phyloP scores from a whole-genome alignment of 139 green algal species.

The Dunaliella sp. region DNA sequence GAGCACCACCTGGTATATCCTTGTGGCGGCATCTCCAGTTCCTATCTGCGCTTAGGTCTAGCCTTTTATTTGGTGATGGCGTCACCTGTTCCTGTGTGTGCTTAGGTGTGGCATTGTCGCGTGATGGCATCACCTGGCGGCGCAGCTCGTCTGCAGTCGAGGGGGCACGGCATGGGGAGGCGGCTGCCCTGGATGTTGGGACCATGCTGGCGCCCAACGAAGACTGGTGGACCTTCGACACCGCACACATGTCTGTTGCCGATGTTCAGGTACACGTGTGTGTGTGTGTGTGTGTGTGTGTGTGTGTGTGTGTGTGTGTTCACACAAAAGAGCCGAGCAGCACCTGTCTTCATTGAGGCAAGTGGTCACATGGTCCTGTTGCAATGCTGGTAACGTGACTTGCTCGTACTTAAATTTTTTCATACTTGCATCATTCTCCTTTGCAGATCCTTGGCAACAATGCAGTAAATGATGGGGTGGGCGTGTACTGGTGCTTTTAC shows the following conservation, averaged over 20 bases:
- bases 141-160: constrained; percentile 47
- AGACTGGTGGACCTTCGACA: constrained; percentile 94
- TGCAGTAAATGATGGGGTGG: constrained; percentile 54
- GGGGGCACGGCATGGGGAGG: constrained; percentile 41
- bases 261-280: constrained; percentile 87
- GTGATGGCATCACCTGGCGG: constrained; percentile 71
- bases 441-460: constrained; percentile 61
- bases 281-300: too few species aligned
- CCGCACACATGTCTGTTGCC: constrained; percentile 67
- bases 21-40: too few species aligned
- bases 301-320: too few species aligned
- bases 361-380: too few species aligned
- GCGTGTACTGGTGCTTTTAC: constrained; percentile 99
- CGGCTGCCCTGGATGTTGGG: constrained; percentile 60
- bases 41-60: too few species aligned
- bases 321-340: too few species aligned
- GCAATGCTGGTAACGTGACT: too few species aligned
- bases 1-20: too few species aligned
- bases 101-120: constrained; percentile 48
- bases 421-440: too few species aligned
- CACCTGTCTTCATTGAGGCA: too few species aligned
- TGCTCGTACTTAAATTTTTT: too few species aligned
- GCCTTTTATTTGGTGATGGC: too few species aligned
- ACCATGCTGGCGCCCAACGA: constrained; percentile 61
- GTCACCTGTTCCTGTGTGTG: not conserved